Percentiles rank a stretch among this genome's conserved stretches.
Evolutionary conservation across 2,329 filamentous ascomycete genomes (phyloP).

Genomic region (Teratosphaeriaceae sp.): DNA sequence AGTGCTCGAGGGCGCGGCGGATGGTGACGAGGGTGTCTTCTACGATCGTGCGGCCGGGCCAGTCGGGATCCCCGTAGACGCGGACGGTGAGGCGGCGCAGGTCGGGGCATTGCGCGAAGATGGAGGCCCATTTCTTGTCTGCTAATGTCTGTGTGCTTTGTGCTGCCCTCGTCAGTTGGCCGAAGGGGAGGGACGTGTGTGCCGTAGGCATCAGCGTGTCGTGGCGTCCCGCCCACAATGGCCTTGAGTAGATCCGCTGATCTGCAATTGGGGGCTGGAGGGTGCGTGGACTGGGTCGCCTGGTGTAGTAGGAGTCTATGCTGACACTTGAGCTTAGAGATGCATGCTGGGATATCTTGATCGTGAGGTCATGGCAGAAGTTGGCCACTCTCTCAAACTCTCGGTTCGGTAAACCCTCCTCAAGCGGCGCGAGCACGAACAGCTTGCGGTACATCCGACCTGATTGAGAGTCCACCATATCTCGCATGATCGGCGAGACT

Average conservation of each 20-base stretch:
- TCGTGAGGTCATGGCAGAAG: conserved; percentile 16
- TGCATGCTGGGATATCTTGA: no score
- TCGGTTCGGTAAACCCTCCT: neutral
- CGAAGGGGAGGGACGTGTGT: conserved; percentile 1
- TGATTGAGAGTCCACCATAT: conserved; percentile 11
- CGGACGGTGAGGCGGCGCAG: conserved; percentile 17
- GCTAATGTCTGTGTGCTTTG: conserved; percentile 5
- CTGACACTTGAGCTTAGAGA: no score
- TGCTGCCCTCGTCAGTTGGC: neutral
- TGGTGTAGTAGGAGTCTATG: no score
- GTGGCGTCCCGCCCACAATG: neutral
- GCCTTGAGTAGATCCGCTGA: neutral
- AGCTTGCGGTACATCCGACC: conserved; percentile 13
- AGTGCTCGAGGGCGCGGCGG: conserved; percentile 22
- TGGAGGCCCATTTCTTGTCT: conserved; percentile 12
- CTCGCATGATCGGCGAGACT: conserved; percentile 11
- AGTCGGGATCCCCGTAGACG: conserved; percentile 22
- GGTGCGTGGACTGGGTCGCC: no score
- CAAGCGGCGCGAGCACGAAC: conserved; percentile 10
- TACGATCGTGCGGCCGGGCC: conserved; percentile 22
- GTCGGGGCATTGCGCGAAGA: conserved; percentile 17
- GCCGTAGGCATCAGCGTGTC: neutral
- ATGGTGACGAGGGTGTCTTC: conserved; percentile 22
- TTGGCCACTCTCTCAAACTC: conserved; percentile 7
- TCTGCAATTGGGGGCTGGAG: neutral